Conservation (phyloP, 805 yeast species). For the Starmerella apis region DNA sequence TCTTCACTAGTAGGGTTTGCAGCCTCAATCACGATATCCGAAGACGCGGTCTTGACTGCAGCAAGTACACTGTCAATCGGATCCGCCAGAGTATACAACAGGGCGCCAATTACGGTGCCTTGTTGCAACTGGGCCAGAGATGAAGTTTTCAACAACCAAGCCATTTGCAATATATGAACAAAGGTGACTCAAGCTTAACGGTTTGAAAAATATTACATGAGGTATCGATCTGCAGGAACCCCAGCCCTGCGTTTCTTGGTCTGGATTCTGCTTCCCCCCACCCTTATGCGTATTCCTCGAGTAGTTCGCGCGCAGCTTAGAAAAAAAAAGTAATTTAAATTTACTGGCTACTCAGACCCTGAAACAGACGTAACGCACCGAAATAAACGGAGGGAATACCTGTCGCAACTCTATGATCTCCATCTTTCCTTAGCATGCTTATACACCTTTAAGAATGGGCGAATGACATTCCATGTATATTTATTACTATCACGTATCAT, state of each 20-base stretch:
- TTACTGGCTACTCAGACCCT: too few relatives aligned
- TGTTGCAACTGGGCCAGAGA: slow-evolving; percentile 1
- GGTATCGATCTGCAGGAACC: neutral
- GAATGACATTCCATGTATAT: too few relatives aligned
- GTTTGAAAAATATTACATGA: slow-evolving; percentile 4
- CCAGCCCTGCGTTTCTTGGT: neutral
- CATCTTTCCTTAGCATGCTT: too few relatives aligned
- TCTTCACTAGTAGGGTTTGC: slow-evolving; percentile 30
- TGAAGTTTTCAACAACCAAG: slow-evolving; percentile 12
- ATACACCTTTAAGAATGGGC: too few relatives aligned
- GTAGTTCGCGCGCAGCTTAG: too few relatives aligned
- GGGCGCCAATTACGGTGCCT: slow-evolving; percentile 18
- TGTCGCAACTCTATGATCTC: too few relatives aligned
- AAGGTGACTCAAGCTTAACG: neutral
- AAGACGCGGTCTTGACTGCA: slow-evolving; percentile 6
- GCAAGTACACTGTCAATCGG: slow-evolving; percentile 6
- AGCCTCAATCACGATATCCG: slow-evolving; percentile 7
- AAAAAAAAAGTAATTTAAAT: too few relatives aligned
- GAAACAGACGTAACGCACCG: too few relatives aligned
- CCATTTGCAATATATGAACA: slow-evolving; percentile 12
- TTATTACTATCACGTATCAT: too few relatives aligned
- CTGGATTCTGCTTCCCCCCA: neutral
- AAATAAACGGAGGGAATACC: too few relatives aligned
- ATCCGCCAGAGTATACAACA: slow-evolving; percentile 5
- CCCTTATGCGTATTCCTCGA: too few relatives aligned